Percentiles rank a stretch among this genome's conserved stretches.
Conservation (phyloP, 257 asterid species). For the Nicotiana knightiana region DNA sequence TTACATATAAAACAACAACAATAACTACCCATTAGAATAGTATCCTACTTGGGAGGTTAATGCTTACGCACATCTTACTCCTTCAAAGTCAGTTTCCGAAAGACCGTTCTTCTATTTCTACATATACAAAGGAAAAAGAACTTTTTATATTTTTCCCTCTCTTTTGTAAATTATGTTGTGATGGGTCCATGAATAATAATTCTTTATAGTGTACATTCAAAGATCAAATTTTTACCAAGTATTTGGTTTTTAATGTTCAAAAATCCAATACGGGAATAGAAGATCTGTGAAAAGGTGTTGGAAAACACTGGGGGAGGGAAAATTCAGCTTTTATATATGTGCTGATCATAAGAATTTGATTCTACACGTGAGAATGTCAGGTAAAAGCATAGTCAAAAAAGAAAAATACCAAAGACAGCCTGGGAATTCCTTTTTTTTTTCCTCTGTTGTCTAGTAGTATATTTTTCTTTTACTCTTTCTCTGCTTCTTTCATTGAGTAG, state of each 20-base stretch:
- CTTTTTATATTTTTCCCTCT: not conserved
- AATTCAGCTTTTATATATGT: not conserved
- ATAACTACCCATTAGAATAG: too few relatives aligned
- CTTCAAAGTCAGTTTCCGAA: too few relatives aligned
- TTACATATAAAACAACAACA: too few relatives aligned
- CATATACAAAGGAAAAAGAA: not conserved
- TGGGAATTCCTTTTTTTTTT: not conserved
- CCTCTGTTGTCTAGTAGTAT: not conserved
- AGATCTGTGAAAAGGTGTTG: not conserved
- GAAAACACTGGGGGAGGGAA: not conserved
- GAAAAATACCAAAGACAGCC: not conserved
- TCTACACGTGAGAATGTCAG: constrained; percentile 38
- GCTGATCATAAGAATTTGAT: not conserved
- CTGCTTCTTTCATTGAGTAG: not conserved
- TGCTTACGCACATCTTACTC: too few relatives aligned
- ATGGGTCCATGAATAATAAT: not conserved
- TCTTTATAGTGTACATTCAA: not conserved
- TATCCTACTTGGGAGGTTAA: too few relatives aligned
- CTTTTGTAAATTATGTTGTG: not conserved
- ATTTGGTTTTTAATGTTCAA: not conserved
- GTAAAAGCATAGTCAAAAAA: constrained; percentile 19
- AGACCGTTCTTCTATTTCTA: too few relatives aligned
- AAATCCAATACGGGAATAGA: not conserved
- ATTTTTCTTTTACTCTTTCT: not conserved
- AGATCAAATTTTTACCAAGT: not conserved